Conservation (phyloP, 768 basidiomycete species). For the Suillus subalutaceus region DNA sequence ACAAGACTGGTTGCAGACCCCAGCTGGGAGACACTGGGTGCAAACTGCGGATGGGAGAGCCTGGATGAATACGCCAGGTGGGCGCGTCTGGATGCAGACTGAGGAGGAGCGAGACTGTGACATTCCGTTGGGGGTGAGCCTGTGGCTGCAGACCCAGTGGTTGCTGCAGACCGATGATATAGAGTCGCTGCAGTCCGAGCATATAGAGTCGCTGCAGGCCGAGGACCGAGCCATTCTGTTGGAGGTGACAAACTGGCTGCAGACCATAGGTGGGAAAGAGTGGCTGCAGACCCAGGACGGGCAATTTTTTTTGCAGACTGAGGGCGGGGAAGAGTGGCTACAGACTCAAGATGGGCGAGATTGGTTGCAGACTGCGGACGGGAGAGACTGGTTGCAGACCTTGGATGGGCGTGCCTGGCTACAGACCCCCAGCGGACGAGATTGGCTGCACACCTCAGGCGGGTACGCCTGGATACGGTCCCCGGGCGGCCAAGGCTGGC, state of each 20-base stretch:
- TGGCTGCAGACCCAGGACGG: background rate
- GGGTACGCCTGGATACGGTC: background rate
- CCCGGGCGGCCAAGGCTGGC: background rate
- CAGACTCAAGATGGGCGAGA: background rate
- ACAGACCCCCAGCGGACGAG: background rate
- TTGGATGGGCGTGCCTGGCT: background rate
- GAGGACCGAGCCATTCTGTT: too few species aligned
- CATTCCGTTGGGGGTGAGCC: too few species aligned
- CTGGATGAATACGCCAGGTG: too few species aligned
- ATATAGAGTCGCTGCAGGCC: too few species aligned
- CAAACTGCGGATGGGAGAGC: too few species aligned
- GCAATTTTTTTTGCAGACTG: rapidly evolving
- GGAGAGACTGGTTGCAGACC: background rate
- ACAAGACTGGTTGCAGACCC: background rate
- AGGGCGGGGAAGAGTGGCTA: background rate
- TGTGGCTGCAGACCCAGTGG: background rate
- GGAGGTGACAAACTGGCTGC: background rate
- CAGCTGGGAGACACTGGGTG: too few species aligned
- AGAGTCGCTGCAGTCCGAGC: too few species aligned
- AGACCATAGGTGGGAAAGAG: background rate
- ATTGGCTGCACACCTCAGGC: background rate
- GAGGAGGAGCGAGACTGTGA: too few species aligned
- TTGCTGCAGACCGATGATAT: too few species aligned
- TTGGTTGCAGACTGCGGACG: background rate
- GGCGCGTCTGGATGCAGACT: too few species aligned